A percentile compares a stretch with the other conserved stretches of the same genome.
Conservation (phyloP, 805 yeast species). For the Barnettozyma botsteinii region DNA sequence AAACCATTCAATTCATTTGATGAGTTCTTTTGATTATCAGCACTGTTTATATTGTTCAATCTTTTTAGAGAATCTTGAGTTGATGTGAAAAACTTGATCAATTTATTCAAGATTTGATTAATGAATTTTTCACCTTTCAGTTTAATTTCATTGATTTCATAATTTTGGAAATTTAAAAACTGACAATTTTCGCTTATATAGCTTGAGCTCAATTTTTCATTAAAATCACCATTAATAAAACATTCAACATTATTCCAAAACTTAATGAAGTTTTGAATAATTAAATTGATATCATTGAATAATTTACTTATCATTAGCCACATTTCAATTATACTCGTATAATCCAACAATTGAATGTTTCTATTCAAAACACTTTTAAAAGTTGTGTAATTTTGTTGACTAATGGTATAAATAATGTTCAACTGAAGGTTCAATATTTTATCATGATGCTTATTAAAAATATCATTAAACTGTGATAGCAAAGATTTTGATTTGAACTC, state of each 20-base stretch:
- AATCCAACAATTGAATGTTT: constrained; percentile 37
- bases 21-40: constrained; percentile 3
- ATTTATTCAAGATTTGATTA: constrained; percentile 27
- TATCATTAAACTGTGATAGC: constrained; percentile 33
- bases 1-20: constrained; percentile 23
- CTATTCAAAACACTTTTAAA: constrained; percentile 18
- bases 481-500: constrained; percentile 41
- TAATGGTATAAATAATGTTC: constrained; percentile 34
- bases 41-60: background rate
- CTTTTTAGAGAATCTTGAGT: constrained; percentile 22
- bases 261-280: constrained; percentile 37
- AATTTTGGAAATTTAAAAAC: constrained; percentile 37
- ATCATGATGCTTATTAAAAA: constrained; percentile 35
- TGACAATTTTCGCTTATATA: constrained; percentile 29
- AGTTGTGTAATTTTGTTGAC: constrained; percentile 29
- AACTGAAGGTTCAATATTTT: constrained; percentile 36
- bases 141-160: constrained; percentile 37
- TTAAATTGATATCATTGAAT: constrained; percentile 34
- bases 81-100: constrained; percentile 30
- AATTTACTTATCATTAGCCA: constrained; percentile 48
- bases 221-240: constrained; percentile 45
- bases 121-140: constrained; percentile 35
- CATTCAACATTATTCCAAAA: constrained; percentile 53
- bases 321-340: constrained; percentile 51
- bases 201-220: constrained; percentile 29